Base-by-base conservation (phyloP, 2,329 filamentous ascomycete genomes). In the Xylaria sp. region DNA sequence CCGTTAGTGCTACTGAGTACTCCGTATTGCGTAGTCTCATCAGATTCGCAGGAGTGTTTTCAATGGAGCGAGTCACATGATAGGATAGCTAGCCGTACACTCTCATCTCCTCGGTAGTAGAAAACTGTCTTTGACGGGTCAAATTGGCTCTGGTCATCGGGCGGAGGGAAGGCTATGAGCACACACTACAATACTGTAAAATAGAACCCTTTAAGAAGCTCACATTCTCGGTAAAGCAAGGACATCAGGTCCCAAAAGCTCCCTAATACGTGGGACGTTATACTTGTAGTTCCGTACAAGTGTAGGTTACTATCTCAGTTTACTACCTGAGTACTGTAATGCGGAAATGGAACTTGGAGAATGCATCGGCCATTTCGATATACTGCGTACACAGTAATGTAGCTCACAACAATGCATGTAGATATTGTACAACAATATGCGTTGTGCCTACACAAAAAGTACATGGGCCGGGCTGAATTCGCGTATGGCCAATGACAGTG, bases 51-150 rank as follows among this genome's bases (percentile, higher is more conserved):
- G 39, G 25, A 22, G 4, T 9, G 1, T 47, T 15, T n/a, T 5
- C 27, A 25, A 29, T 42, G n/a, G 17, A 38, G 25, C 49, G 25
- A 51, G 33, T 63, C 45, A 56, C 59, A 66, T 45, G 57, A 53
- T 49, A 20, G 20, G 39, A 17, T 44, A 44, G 36, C 13, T 47
- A 13, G 42, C 11, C 44, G 42, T 51, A 25, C 29, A 39, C 36
- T 22, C 33, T 22, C 25, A 11, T 25, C 13, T 5, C 9, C 15
- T 13, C 27, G 25, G 17, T 7, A 22, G 31, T 33, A 25, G 9
- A 54, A 22, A 29, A 31, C 25, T 22, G 44, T 31, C 31, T 17
- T 20, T 4, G n/a, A 49, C 44, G 44, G 42, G 42, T 13, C 44
- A 17, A 49, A 57, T n/a, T n/a, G 42, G 60, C 49, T 25, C n/a